Evolutionary conservation across 495 filamentous ascomycete genomes (phyloP).

Genomic region (Sabuloglossum arenarium): DNA sequence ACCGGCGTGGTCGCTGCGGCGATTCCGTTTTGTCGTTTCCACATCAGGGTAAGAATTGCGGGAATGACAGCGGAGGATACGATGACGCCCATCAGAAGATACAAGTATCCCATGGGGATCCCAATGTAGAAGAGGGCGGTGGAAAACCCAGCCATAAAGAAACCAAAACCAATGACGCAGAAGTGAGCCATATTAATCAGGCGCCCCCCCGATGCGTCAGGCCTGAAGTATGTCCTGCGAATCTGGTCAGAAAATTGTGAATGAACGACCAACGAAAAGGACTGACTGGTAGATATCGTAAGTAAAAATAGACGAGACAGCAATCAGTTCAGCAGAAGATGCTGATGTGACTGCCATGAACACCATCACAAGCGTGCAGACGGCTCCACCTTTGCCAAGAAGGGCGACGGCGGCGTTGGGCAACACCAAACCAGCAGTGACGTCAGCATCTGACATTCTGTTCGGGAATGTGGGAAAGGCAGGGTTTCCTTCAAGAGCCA

Average conservation of each 20-base stretch:
- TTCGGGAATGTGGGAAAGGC: slow-evolving; percentile 51
- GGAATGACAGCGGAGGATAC: slow-evolving; percentile 74
- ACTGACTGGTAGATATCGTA: slow-evolving; percentile 82
- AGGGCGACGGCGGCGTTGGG: slow-evolving; percentile 76
- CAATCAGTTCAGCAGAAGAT: slow-evolving; percentile 75
- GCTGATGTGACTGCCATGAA: slow-evolving; percentile 98
- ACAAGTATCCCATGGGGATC: slow-evolving; percentile 55
- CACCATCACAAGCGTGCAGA: slow-evolving; percentile 62
- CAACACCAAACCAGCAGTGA: slow-evolving; percentile 70
- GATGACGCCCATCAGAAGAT: slow-evolving; percentile 82
- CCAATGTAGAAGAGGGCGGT: slow-evolving; percentile 49
- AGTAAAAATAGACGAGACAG: slow-evolving; percentile 80
- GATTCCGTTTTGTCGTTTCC: slow-evolving; percentile 66
- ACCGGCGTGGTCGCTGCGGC: slow-evolving; percentile 56
- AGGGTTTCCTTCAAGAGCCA: slow-evolving; percentile 60
- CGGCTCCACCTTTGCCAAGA: slow-evolving; percentile 72
- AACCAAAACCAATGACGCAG: slow-evolving; percentile 52
- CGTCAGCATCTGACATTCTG: slow-evolving; percentile 56
- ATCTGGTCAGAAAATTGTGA: background rate
- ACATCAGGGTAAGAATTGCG: slow-evolving; percentile 59
- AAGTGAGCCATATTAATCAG: slow-evolving; percentile 75
- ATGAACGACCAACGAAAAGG: background rate
- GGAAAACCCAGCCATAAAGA: slow-evolving; percentile 70
- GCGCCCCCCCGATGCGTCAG: slow-evolving; percentile 36
- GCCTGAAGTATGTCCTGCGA: slow-evolving; percentile 24